Evolutionary conservation across 2,329 filamentous ascomycete species (phyloP), one percentile per base, ranked within the genome.

Genomic region (Seiridium cupressi): DNA sequence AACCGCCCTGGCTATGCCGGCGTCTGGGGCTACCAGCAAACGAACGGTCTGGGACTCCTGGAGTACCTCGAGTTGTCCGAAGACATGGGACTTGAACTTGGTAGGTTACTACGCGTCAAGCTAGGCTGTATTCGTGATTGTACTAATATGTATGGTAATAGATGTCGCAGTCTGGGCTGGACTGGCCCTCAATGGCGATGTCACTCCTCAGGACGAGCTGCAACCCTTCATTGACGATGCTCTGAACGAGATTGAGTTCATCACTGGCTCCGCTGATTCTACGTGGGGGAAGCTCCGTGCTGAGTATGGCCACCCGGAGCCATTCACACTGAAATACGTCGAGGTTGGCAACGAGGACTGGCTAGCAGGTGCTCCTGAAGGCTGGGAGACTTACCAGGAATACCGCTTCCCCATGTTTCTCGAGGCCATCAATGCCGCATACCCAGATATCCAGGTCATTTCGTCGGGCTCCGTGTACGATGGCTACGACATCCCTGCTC

Each of bases 321-420:
- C 88, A 0, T 90, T 85, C 74, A 75, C 70, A 36, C 77, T 90
- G 54, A 76, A 81, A 9, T 87, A 83, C 65, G 84, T 90, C 58
- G 88, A 90, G 72, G 74, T 90, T 48, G 88, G 88, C 61, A 90
- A 90, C 69, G 88, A 90, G 69, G 88, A 90, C 65, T 84, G 83
- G 76, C 79, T 89, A 3, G 80, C 77, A 34, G 78, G 79, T 3
- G 81, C 79, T 4, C 75, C 78, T 2, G 66, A 68, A 0, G 77
- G 81, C 4, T 81, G 77, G 69, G 72, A 77, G 1, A 77, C 81
- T 5, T 83, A 80, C 66, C 77, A 79, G 55, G 79, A 83, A 60
- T 83, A 83, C 64, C 82, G 87, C 3, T 88, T 89, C 69, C 76
- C 79, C 4, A 74, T 79, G 65, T 87, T 89, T 72, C 78, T 87